Percentiles rank a stretch among this genome's conserved stretches.
phyloP scores from a whole-genome alignment of 306 rosid species.

The Dryas octopetala region DNA sequence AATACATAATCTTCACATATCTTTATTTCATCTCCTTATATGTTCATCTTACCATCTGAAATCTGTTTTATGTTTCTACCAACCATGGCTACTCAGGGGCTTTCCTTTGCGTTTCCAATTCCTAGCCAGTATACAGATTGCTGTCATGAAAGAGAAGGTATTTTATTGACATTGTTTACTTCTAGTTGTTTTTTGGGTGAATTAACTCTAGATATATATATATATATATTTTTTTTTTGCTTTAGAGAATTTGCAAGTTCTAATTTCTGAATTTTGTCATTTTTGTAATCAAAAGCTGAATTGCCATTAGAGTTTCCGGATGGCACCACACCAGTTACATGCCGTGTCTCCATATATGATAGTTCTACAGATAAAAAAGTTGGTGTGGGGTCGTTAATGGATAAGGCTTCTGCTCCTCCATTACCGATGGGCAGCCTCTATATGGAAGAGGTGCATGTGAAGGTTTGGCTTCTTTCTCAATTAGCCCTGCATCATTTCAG shows the following conservation, averaged over 20 bases:
- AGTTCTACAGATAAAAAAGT: constrained; percentile 85
- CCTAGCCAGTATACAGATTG: constrained; percentile 88
- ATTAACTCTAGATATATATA: too few relatives aligned
- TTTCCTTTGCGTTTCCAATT: constrained; percentile 96
- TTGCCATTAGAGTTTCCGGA: constrained; percentile 97
- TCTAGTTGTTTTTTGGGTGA: not conserved
- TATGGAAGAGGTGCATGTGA: constrained; percentile 98
- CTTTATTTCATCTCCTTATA: not conserved
- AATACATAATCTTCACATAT: constrained; percentile 6
- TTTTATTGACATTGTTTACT: constrained; percentile 20
- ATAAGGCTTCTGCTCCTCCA: constrained; percentile 92
- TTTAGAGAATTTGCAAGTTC: constrained; percentile 21
- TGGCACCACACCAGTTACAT: constrained; percentile 97
- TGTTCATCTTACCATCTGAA: constrained; percentile 13
- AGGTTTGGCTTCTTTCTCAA: constrained; percentile 60
- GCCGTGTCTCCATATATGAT: constrained; percentile 92
- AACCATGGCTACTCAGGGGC: constrained; percentile 58
- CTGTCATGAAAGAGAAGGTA: constrained; percentile 91
- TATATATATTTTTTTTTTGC: not conserved
- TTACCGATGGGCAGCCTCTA: constrained; percentile 78
- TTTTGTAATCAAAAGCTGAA: constrained; percentile 55
- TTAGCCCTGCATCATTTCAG: constrained; percentile 14
- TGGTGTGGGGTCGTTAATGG: constrained; percentile 91
- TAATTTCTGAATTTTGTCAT: constrained; percentile 18
- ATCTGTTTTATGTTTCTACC: constrained; percentile 19